Conservation (phyloP, 805 yeast genomes). For the Candida boidinii region DNA sequence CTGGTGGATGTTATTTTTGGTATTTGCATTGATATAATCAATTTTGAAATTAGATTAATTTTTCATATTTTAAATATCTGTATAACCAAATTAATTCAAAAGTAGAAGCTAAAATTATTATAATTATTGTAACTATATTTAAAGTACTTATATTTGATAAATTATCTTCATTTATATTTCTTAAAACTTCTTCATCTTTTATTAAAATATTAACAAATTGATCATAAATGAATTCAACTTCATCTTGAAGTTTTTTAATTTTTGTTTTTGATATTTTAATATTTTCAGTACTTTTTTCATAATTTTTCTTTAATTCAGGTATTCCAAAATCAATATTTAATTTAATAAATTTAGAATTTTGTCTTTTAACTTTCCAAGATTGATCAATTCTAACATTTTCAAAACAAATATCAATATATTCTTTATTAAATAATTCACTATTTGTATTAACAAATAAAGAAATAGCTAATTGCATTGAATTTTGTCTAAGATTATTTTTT, state of each 20-base stretch:
- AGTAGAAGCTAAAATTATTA: conserved; percentile 9
- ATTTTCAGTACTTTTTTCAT: conserved; percentile 11
- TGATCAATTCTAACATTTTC: conserved; percentile 21
- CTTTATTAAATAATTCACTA: conserved; percentile 7
- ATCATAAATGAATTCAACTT: conserved; percentile 9
- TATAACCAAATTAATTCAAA: conserved; percentile 17
- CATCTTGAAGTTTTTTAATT: conserved; percentile 11
- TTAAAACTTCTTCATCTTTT: conserved; percentile 12
- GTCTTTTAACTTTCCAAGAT: conserved; percentile 17
- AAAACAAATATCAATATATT: conserved; percentile 22
- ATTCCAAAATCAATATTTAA: conserved; percentile 17
- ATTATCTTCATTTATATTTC: conserved; percentile 21
- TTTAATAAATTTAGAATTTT: conserved; percentile 10
- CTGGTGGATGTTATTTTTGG: too few species aligned
- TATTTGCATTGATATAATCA: too few species aligned
- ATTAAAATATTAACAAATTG: conserved; percentile 9
- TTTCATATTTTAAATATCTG: conserved; percentile 10
- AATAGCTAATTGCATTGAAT: conserved; percentile 11
- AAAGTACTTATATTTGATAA: conserved; percentile 10
- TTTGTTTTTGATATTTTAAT: conserved; percentile 6
- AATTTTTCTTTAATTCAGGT: conserved; percentile 14
- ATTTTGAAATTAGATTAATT: background rate
- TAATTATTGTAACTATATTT: conserved; percentile 7
- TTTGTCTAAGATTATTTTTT: conserved; percentile 12
- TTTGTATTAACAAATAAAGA: conserved; percentile 14